Base-by-base conservation (phyloP, 78 protist genomes). In the Dictyostelium citrinum region DNA sequence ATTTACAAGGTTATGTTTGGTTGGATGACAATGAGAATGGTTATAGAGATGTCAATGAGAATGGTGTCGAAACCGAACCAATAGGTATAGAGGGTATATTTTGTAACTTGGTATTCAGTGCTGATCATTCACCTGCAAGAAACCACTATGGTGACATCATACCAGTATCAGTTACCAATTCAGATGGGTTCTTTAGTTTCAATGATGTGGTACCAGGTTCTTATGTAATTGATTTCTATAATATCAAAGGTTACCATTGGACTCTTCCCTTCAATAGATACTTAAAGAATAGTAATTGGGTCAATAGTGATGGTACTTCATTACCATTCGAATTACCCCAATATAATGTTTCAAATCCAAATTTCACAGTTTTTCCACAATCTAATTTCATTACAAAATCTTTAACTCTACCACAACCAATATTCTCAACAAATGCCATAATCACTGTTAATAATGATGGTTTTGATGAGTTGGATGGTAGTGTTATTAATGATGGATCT, bases 1-100 rank as follows among this genome's bases (percentile, higher is more conserved):
- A 75, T 75, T 31, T 75, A 75, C 27, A 35, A 41, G 81, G 81
- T 75, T 39, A 22, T 41, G 22, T 75, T 41, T 75, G 81, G 81
- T 10, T 39, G 22, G 81, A 75, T 75, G 41, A 75, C 10, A 41
- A 35, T 41, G 81, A 29, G 3, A 46, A 75, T 43, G 81, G 81
- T n/a, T 10, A 20, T 75, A 75, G 45, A 41, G 81, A 41, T 75
- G 12, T 12, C 4, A 24, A 35, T 75, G 81, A n/a, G 7, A 14
- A 39, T 43, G 60, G 58, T n/a, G 16, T 39, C 60, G 76, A 35
- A 41, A 29, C 71, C 14, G 46, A 64, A 20, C 64, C 64, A 55
- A 55, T 55, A 5, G 64, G 64, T 5, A 20, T 55, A 20, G 64
- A 55, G 64, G 64, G 64, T 27, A 35, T 75, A n/a, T 31, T 16